Evolutionary conservation across 202 grass and related monocot genomes (phyloP).

Genomic region (Eragrostis tef): DNA sequence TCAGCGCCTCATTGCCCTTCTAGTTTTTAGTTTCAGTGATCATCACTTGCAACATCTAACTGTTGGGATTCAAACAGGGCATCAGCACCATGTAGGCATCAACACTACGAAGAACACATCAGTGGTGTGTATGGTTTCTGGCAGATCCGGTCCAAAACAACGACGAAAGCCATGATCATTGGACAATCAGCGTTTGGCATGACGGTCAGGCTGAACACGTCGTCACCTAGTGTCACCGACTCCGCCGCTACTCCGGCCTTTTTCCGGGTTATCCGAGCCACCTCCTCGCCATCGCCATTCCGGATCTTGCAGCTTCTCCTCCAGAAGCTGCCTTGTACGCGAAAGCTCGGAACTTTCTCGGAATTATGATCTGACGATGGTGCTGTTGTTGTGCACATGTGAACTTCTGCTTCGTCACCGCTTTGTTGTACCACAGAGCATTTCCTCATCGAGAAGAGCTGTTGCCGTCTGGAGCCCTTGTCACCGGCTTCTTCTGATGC

Average conservation of each 20-base stretch:
- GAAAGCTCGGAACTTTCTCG: conserved; percentile 41
- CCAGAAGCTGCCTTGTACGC: conserved; percentile 65
- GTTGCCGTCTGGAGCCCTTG: conserved; percentile 17
- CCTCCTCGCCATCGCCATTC: conserved; percentile 45
- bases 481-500: conserved; percentile 37
- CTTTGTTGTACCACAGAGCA: conserved; percentile 48
- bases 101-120: conserved; percentile 51
- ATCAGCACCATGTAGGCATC: not conserved
- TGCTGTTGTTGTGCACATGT: conserved; percentile 35
- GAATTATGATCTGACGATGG: not conserved
- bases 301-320: conserved; percentile 68
- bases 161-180: conserved; percentile 70
- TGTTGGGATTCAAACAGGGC: not conserved
- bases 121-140: conserved; percentile 51
- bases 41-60: not conserved
- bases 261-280: conserved; percentile 67
- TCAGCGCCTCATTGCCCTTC: no score
- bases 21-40: no score
- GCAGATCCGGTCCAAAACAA: conserved; percentile 80
- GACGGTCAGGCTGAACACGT: conserved; percentile 72
- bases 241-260: conserved; percentile 22
- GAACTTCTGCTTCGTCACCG: conserved; percentile 49
- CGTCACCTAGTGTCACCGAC: conserved; percentile 54
- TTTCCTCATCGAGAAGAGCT: conserved; percentile 62
- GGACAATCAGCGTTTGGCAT: conserved; percentile 48